Evolutionary conservation across 2,329 filamentous ascomycete genomes (phyloP).

Genomic region (Venturia oleaginea): DNA sequence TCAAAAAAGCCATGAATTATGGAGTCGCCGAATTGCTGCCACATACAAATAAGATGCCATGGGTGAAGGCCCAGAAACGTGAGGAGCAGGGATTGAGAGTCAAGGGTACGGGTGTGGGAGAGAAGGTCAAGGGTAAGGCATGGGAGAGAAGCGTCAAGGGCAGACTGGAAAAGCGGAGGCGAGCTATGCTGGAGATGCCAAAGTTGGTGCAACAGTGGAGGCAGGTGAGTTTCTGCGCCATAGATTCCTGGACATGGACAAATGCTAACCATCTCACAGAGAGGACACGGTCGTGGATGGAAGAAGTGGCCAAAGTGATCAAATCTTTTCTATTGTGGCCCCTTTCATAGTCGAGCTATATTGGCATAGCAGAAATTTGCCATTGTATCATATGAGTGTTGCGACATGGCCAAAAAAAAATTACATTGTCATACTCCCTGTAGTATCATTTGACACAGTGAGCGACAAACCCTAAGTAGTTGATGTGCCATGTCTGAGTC

Average conservation of each 20-base stretch:
- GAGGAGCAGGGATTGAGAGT: constrained; percentile 74
- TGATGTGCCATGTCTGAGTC: neutral
- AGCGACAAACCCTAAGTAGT: neutral
- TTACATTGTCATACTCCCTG: neutral
- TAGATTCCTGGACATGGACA: constrained; percentile 14
- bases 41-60: constrained; percentile 64
- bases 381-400: neutral
- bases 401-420: neutral
- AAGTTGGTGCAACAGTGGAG: constrained; percentile 89
- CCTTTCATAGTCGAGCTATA: too few relatives aligned
- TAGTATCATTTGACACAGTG: neutral
- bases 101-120: constrained; percentile 85
- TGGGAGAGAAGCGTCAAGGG: constrained; percentile 81
- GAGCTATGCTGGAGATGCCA: constrained; percentile 93
- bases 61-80: constrained; percentile 58
- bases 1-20: constrained; percentile 71
- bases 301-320: constrained; percentile 59
- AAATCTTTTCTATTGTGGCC: neutral
- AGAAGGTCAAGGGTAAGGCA: constrained; percentile 89
- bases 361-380: neutral
- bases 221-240: constrained; percentile 50
- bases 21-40: constrained; percentile 77
- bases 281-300: constrained; percentile 64
- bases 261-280: constrained; percentile 38
- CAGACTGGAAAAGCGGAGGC: constrained; percentile 77